Percentiles rank a stretch among this genome's conserved stretches.
Evolutionary conservation across 306 rosid species (phyloP).

Genomic region (Pachyrhizus erosus): DNA sequence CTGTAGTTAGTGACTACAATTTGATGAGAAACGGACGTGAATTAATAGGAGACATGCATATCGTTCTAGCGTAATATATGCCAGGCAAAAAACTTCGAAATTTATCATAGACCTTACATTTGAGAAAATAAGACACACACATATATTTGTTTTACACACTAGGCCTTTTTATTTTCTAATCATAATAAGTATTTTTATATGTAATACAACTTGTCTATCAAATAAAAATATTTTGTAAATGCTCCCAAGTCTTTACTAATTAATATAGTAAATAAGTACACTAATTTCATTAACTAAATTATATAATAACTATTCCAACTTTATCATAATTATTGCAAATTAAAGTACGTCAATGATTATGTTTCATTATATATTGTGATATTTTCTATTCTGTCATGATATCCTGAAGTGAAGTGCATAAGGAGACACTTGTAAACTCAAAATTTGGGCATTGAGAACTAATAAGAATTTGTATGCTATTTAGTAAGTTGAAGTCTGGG

Average conservation of each 20-base stretch:
- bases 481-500: neutral
- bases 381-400: neutral
- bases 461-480: neutral
- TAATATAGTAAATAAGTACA: neutral
- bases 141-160: neutral
- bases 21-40: neutral
- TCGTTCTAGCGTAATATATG: too few species aligned
- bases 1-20: neutral
- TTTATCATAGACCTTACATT: too few species aligned
- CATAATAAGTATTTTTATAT: neutral
- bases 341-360: neutral
- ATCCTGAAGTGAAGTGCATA: neutral
- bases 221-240: neutral
- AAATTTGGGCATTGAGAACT: neutral
- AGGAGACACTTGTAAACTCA: neutral
- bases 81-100: too few species aligned
- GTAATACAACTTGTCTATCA: neutral
- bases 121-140: neutral
- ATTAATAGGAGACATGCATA: neutral
- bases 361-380: neutral
- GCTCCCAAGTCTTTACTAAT: neutral
- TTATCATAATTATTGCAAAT: neutral
- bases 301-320: neutral
- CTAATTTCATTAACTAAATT: neutral
- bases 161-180: too few species aligned